Base-by-base conservation (phyloP, 2,329 filamentous ascomycete species). In the Fusarium xylarioides region DNA sequence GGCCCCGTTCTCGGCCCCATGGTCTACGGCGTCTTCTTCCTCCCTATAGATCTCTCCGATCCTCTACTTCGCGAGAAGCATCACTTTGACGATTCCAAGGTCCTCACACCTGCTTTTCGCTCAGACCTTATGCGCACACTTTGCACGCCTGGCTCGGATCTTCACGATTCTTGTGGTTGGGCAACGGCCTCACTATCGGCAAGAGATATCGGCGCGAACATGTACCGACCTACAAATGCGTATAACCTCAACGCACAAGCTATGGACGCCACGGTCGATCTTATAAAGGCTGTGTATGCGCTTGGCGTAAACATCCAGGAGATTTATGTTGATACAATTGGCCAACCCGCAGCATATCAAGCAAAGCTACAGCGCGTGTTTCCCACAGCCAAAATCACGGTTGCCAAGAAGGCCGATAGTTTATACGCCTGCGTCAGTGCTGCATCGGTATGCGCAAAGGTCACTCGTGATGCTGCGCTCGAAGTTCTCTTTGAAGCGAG, bases 221-320 rank as follows among this genome's bases (percentile, higher is more conserved):
- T 97, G 93, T 86, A 96, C 77, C 87, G 88, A 15, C 88, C 91
- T 5, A 85, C 85, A 14, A 84, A 84, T 23, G 80, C 85, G 7
- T 97, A 98, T 84, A 99, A 99, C 81, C 89, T 99, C 73, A 99
- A 99, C 80, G 94, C 95, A 9, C 96, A 99, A 82, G 95, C 95
- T 23, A 92, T 96, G 90, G 95, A 97, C 81, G 93, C 95, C 8
- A 98, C 95, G 0, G 90, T 97, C 30, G 89, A 89, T 43, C 86
- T 99, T 58, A 95, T 98, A 78, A 86, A 90, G 62, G 91, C 91
- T 40, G 93, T 97, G 8, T 87, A 96, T 40, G 90, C 90, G 14
- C 86, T 87, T 26, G 93, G 94, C 40, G 93, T 98, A 70, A 95
- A 97, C 80, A 86, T 98, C 9, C 89, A 87, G 64, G 94, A 98